These are phyloP conservation scores for Saccharomyces cerevisiae DNA, from an alignment of 805 yeast genomes.

Conservation along the genomic window DNA sequence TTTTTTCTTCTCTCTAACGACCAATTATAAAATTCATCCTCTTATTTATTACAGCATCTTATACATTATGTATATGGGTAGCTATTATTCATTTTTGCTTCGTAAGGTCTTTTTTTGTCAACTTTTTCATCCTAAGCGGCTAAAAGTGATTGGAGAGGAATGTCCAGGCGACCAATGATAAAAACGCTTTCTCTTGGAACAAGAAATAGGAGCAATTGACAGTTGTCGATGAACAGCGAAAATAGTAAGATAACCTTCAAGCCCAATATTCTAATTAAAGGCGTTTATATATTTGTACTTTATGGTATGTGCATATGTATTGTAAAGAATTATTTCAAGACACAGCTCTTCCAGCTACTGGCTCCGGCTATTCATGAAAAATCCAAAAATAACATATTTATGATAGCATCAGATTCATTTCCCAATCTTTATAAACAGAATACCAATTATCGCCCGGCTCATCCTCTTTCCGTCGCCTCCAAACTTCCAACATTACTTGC, in stretches of 20 bases:
- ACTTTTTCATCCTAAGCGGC: no score
- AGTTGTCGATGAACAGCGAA: no score
- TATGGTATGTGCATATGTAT: background rate
- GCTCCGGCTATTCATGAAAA: background rate
- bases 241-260: no score
- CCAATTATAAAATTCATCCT: background rate
- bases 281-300: background rate
- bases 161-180: no score
- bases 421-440: constrained; percentile 74
- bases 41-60: background rate
- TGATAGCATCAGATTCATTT: constrained; percentile 67
- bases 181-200: no score
- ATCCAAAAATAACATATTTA: constrained; percentile 1
- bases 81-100: no score
- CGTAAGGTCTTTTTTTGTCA: no score
- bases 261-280: background rate
- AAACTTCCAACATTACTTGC: constrained; percentile 77
- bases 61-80: no score
- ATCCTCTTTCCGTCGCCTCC: constrained; percentile 61
- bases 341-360: background rate
- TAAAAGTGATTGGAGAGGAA: no score
- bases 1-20: background rate
- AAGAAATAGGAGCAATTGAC: no score
- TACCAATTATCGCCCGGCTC: constrained; percentile 65
- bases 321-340: background rate